A percentile compares a stretch with the other conserved stretches of the same genome.
These are phyloP conservation scores for Peribolospora kevripleyi DNA, from an alignment of 768 basidiomycete species.

Conservation along the genomic window DNA sequence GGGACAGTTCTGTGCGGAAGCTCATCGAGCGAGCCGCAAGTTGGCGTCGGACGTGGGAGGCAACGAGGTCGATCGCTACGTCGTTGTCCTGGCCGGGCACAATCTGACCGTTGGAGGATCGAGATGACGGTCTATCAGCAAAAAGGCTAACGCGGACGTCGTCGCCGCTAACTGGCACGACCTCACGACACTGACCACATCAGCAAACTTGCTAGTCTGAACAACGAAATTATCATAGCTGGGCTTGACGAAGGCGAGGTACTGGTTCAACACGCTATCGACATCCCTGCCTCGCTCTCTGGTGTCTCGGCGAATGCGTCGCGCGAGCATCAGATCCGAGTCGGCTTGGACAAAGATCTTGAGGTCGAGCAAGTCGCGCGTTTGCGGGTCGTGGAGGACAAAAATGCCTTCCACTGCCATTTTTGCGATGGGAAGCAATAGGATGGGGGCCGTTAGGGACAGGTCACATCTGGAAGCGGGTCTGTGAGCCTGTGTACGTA, in stretches of 20 bases:
- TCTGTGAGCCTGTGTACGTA: conserved; percentile 22
- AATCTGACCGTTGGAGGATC: conserved; percentile 31
- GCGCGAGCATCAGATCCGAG: conserved; percentile 88
- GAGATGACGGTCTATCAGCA: background rate
- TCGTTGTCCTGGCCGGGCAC: conserved; percentile 80
- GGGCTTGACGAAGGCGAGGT: conserved; percentile 83
- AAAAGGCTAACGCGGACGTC: too few species aligned
- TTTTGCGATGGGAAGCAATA: background rate
- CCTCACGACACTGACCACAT: conserved; percentile 40
- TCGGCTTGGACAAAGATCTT: conserved; percentile 79
- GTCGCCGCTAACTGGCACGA: too few species aligned
- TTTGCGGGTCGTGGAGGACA: conserved; percentile 50
- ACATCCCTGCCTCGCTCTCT: conserved; percentile 67
- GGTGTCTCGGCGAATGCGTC: conserved; percentile 66
- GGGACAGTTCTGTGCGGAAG: conserved; percentile 49
- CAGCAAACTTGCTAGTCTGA: background rate
- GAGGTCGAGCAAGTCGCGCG: conserved; percentile 69
- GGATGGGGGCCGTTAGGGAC: conserved; percentile 19
- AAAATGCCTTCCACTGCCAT: conserved; percentile 66
- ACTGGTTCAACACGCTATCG: conserved; percentile 40
- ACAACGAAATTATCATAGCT: conserved; percentile 27
- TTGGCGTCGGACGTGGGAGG: conserved; percentile 65
- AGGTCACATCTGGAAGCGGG: conserved; percentile 31
- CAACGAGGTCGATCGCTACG: conserved; percentile 79
- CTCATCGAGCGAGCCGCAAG: conserved; percentile 50